A percentile compares a stretch with the other conserved stretches of the same genome.
Conservation (phyloP, 2,329 filamentous ascomycete species). For the Aureobasidium sp. region DNA sequence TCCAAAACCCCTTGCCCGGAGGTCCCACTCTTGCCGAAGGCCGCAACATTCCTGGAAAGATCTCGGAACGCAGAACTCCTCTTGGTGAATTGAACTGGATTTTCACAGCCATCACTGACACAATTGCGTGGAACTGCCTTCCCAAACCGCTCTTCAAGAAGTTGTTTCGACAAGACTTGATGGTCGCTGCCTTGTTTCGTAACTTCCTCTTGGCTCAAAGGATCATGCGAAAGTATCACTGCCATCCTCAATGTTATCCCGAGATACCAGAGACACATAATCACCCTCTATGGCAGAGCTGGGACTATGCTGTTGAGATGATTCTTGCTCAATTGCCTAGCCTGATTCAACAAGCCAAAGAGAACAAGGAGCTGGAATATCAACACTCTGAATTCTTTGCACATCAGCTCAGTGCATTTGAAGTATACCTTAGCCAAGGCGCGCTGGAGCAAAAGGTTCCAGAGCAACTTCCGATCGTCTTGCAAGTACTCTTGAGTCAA, state of each 20-base stretch:
- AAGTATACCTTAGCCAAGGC: constrained; percentile 81
- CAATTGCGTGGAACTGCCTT: constrained; percentile 94
- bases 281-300: constrained; percentile 92
- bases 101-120: constrained; percentile 97
- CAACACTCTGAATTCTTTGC: constrained; percentile 94
- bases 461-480: constrained; percentile 89
- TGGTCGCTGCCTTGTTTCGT: constrained; percentile 96
- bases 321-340: constrained; percentile 82
- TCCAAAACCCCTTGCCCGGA: constrained; percentile 67
- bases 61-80: constrained; percentile 88
- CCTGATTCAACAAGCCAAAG: constrained; percentile 68
- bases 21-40: constrained; percentile 72
- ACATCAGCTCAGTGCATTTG: constrained; percentile 93
- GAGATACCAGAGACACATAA: constrained; percentile 90
- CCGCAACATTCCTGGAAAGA: constrained; percentile 78
- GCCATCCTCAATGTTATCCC: constrained; percentile 86
- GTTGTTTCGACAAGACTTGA: constrained; percentile 92
- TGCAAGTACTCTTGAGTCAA: constrained; percentile 92
- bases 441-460: constrained; percentile 80
- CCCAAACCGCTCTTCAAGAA: constrained; percentile 89
- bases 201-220: constrained; percentile 93
- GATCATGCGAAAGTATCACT: constrained; percentile 94
- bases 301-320: constrained; percentile 95
- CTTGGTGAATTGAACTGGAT: constrained; percentile 98
- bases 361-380: constrained; percentile 76